Base-by-base conservation (phyloP, 164 flowering plant species). In the Sextonia rubra region DNA sequence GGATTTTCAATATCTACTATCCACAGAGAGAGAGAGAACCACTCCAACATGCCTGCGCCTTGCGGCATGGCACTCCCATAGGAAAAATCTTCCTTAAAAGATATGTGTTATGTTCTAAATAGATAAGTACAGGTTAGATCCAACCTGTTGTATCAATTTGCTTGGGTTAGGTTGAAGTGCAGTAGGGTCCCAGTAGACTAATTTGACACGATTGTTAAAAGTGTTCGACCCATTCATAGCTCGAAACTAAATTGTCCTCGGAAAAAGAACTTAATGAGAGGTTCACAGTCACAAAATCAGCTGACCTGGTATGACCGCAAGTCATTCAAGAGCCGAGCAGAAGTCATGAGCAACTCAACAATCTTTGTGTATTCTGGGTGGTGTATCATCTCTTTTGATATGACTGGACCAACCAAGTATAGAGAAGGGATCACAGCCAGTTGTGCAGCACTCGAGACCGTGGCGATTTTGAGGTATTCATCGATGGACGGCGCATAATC, bases 271-370 rank as follows among this genome's bases (percentile, higher is more conserved):
- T 4, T 17, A 64, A 18, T 18, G 32, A 25, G 23, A 25, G 26
- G 44, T 5, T 64, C 37, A 18, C 8, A 32, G 8, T 3, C 3
- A 37, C 52, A 37, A 66, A 23, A n/a, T 23, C 2, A 12, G 17
- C 6, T 24, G 2, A 69, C 71, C 71, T 24, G 27, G 48, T 69
- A 49, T 14, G 61, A 12, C 48, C 12, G 60, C 32, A 26, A 15
- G n/a, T 83, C 85, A 32, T 83, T 83, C 69, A 78, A 64, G n/a
- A 86, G 73, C 20, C 89, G 85, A 62, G 79, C 0, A 0, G 78
- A 55, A 23, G 68, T 3, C 89, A 83, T 86, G 60, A 85, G 76
- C 61, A 79, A 37, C 29, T 75, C 77, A 17, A 84, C 82, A 7
- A 83, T 25, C 15, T 60, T 70, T 18, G 74, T 69, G 37, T 83